Conservation (phyloP, 805 yeast genomes). For the Ogataea corticis region DNA sequence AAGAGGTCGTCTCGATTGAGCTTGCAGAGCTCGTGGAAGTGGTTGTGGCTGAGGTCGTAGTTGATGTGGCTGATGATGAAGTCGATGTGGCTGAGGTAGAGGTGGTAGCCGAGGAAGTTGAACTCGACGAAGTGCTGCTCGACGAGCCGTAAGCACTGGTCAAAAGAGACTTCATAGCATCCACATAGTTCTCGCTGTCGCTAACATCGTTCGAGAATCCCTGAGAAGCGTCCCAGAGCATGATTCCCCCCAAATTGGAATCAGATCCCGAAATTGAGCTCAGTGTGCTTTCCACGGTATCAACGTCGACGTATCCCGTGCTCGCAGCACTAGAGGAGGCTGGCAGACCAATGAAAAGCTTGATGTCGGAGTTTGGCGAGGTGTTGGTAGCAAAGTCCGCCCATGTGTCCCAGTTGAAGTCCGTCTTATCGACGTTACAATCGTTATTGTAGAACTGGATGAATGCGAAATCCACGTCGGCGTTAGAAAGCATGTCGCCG, state of each 20-base stretch:
- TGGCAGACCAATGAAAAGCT: conserved; percentile 75
- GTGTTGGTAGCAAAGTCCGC: conserved; percentile 53
- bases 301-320: conserved; percentile 54
- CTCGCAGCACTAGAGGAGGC: conserved; percentile 52
- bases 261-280: conserved; percentile 19
- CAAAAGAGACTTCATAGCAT: conserved; percentile 29
- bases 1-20: too few relatives aligned
- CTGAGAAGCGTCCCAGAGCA: conserved; percentile 83
- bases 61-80: conserved; percentile 14
- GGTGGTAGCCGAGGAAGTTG: conserved; percentile 16
- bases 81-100: conserved; percentile 16
- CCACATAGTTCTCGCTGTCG: conserved; percentile 39
- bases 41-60: conserved; percentile 12
- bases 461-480: conserved; percentile 76
- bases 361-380: conserved; percentile 69
- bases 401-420: conserved; percentile 75
- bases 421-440: conserved; percentile 54
- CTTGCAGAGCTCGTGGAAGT: conserved; percentile 8
- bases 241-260: conserved; percentile 65
- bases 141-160: conserved; percentile 13
- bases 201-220: conserved; percentile 48
- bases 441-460: conserved; percentile 89
- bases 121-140: conserved; percentile 12
- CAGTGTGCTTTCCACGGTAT: conserved; percentile 36
- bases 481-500: conserved; percentile 44